A percentile compares a stretch with the other conserved stretches of the same genome.
phyloP scores from a whole-genome alignment of 129 eudicot genomes.

The Rutidosis leptorrhynchoides region DNA sequence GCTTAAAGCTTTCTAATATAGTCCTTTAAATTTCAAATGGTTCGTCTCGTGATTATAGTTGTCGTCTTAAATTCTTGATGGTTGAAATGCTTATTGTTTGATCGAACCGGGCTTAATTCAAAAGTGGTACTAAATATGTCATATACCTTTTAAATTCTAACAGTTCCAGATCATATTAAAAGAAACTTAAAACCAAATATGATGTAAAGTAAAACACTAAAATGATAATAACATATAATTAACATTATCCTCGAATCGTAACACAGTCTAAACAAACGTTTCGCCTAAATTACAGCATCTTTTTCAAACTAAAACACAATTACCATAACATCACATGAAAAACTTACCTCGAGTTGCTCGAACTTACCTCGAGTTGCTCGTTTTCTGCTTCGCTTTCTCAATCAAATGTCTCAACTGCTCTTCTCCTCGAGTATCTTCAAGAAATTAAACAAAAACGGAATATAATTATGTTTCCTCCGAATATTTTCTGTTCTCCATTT shows the following conservation, averaged over 20 bases:
- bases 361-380: slow-evolving; percentile 47
- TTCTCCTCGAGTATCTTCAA: slow-evolving; percentile 93
- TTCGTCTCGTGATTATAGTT: neutral
- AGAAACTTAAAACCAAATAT: neutral
- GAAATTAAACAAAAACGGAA: slow-evolving; percentile 93
- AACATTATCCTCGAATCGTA: slow-evolving; percentile 22
- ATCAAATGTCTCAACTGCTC: slow-evolving; percentile 95
- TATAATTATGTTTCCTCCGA: slow-evolving; percentile 81
- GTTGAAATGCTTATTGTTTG: neutral
- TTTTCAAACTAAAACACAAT: slow-evolving; percentile 14
- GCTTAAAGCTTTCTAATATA: slow-evolving; percentile 10
- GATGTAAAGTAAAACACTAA: slow-evolving; percentile 9
- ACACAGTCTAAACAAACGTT: slow-evolving; percentile 10
- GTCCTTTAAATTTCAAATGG: slow-evolving; percentile 3
- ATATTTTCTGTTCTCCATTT: slow-evolving; percentile 94
- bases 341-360: slow-evolving; percentile 39
- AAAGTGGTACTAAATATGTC: no score
- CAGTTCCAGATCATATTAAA: neutral
- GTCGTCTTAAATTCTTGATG: neutral
- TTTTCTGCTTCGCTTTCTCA: slow-evolving; percentile 88
- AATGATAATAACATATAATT: slow-evolving; percentile 9
- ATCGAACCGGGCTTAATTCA: no score
- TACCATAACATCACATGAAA: neutral
- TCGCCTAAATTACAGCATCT: slow-evolving; percentile 15
- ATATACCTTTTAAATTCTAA: neutral